Evolutionary conservation across 2,329 filamentous ascomycete species (phyloP).

Genomic region (Pseudopithomyces chartarum): DNA sequence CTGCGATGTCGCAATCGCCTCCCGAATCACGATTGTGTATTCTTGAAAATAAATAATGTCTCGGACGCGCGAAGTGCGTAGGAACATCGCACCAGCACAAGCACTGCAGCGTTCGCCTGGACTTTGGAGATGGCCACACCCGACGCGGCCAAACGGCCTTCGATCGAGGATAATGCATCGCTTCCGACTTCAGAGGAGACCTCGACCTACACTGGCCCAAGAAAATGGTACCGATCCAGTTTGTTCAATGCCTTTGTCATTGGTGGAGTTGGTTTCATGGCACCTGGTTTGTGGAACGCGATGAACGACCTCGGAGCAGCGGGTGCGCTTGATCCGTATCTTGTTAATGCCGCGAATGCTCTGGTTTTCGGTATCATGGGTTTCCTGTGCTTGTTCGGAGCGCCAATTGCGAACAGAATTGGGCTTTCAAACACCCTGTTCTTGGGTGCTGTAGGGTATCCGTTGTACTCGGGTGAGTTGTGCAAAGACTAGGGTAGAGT

Average conservation of each 20-base stretch:
- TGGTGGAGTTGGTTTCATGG: slow-evolving; percentile 18
- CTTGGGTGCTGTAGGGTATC: slow-evolving; percentile 55
- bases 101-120: not conserved
- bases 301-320: slow-evolving; percentile 24
- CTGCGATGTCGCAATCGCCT: slow-evolving; percentile 6
- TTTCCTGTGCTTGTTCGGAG: slow-evolving; percentile 55
- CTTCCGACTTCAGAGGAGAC: slow-evolving; percentile 7
- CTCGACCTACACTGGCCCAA: slow-evolving; percentile 8
- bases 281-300: slow-evolving; percentile 22
- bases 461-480: slow-evolving; percentile 46
- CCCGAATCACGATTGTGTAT: not conserved
- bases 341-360: slow-evolving; percentile 45
- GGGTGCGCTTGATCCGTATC: slow-evolving; percentile 18
- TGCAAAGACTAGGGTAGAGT: not conserved
- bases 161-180: slow-evolving; percentile 1
- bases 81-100: not conserved
- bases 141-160: slow-evolving; percentile 1
- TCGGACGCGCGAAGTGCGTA: not conserved
- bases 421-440: slow-evolving; percentile 54
- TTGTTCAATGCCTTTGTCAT: slow-evolving; percentile 23
- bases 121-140: not conserved
- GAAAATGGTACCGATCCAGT: slow-evolving; percentile 52
- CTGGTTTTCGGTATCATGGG: slow-evolving; percentile 56
- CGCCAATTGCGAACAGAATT: slow-evolving; percentile 56
- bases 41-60: not conserved